A percentile compares a stretch with the other conserved stretches of the same genome.
Evolutionary conservation across 257 asterid genomes (phyloP).

Genomic region (Nicotiana undulata): DNA sequence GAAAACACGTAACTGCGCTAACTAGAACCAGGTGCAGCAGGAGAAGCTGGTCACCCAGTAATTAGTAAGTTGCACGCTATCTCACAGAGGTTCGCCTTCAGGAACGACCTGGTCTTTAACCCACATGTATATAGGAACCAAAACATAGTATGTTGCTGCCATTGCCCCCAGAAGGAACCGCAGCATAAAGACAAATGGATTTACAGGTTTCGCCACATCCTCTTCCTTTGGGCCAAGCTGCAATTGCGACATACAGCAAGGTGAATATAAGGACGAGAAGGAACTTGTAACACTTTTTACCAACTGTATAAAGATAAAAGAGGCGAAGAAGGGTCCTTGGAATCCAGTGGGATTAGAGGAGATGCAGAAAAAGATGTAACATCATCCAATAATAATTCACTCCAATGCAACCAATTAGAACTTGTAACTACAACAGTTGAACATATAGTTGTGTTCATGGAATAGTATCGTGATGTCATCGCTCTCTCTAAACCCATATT

Average conservation of each 20-base stretch:
- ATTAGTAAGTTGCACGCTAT: background rate
- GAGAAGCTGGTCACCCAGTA: background rate
- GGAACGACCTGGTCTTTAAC: slow-evolving; percentile 79
- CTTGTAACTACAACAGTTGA: background rate
- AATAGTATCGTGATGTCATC: background rate
- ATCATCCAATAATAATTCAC: background rate
- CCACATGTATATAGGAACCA: slow-evolving; percentile 97
- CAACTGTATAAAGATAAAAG: background rate
- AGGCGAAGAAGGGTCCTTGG: background rate
- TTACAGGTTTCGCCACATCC: slow-evolving; percentile 64
- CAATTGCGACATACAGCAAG: background rate
- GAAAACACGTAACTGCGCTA: background rate
- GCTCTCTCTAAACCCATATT: background rate
- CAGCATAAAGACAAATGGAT: slow-evolving; percentile 46
- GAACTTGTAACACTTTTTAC: background rate
- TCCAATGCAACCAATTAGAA: background rate
- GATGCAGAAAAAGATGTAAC: background rate
- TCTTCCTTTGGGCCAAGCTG: slow-evolving; percentile 93
- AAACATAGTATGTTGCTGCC: slow-evolving; percentile 72
- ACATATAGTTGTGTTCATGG: background rate
- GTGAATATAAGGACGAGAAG: background rate
- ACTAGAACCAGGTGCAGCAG: background rate
- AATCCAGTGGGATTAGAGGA: background rate
- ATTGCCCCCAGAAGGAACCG: slow-evolving; percentile 66
- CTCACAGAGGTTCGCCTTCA: slow-evolving; percentile 68